Conservation (phyloP, 306 rosid species). For the Alnus glutinosa region DNA sequence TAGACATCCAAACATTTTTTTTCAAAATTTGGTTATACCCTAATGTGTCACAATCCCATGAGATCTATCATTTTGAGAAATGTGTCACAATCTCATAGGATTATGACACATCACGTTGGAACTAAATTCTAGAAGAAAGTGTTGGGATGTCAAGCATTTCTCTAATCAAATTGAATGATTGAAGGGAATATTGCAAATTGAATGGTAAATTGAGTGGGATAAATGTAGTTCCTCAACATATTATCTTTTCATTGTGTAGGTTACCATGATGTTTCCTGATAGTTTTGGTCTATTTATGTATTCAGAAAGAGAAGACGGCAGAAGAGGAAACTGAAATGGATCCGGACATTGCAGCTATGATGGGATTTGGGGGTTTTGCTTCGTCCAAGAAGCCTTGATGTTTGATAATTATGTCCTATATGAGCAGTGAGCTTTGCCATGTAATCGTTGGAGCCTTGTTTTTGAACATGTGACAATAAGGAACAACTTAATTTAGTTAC, state of each 20-base stretch:
- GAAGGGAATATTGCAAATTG: too few species aligned
- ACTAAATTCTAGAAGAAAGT: too few species aligned
- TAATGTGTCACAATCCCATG: too few species aligned
- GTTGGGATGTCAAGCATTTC: too few species aligned
- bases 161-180: too few species aligned
- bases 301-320: constrained; percentile 76
- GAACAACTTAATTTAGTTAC: constrained; percentile 20
- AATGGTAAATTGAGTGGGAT: too few species aligned
- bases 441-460: constrained; percentile 7
- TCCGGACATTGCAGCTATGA: constrained; percentile 93
- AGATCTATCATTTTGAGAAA: too few species aligned
- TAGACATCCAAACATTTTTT: too few species aligned
- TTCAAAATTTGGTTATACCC: too few species aligned
- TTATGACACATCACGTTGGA: too few species aligned
- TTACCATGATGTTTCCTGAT: background rate
- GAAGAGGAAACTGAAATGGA: constrained; percentile 84
- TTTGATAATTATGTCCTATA: constrained; percentile 1
- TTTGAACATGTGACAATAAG: constrained; percentile 9
- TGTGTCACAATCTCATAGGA: too few species aligned
- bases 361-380: constrained; percentile 97
- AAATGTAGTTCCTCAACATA: background rate
- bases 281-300: constrained; percentile 5
- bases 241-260: background rate
- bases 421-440: constrained; percentile 21
- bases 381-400: constrained; percentile 67